A percentile compares a stretch with the other conserved stretches of the same genome.
phyloP scores from a whole-genome alignment of 2,329 filamentous ascomycete species.

The Colletotrichum viniferum region DNA sequence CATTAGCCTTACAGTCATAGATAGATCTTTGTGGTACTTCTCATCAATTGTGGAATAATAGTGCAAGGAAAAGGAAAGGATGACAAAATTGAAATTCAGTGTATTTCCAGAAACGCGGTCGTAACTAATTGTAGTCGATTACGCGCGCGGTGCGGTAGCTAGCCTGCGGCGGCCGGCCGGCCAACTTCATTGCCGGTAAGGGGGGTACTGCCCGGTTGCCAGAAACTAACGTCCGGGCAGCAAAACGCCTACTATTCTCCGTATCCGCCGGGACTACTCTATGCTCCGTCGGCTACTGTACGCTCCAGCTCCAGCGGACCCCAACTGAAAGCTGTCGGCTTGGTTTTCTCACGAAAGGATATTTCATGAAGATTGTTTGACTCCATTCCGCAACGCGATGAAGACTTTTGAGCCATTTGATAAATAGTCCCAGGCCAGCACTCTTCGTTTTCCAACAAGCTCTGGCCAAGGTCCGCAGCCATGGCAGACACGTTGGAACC shows the following conservation, averaged over 20 bases:
- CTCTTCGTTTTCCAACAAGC: background rate
- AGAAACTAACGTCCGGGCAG: background rate
- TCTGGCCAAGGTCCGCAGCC: background rate
- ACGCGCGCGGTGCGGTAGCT: background rate
- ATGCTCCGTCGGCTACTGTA: background rate
- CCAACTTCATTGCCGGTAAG: background rate
- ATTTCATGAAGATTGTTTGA: background rate
- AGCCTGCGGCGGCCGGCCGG: background rate
- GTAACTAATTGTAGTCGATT: rapidly evolving
- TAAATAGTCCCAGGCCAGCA: background rate
- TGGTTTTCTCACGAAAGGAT: background rate
- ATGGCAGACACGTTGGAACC: background rate
- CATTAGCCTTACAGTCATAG: background rate
- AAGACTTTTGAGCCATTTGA: background rate
- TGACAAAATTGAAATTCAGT: too few species aligned
- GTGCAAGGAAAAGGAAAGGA: too few species aligned
- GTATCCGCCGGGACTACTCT: background rate
- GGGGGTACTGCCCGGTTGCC: background rate
- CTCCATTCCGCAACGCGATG: background rate
- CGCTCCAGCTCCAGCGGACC: background rate
- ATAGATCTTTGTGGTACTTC: background rate
- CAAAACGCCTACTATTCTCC: background rate
- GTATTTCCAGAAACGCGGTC: background rate
- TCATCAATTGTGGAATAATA: background rate
- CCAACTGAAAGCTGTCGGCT: background rate